Conservation (phyloP, 441 rosid genomes). For the Theobroma grandiflorum region DNA sequence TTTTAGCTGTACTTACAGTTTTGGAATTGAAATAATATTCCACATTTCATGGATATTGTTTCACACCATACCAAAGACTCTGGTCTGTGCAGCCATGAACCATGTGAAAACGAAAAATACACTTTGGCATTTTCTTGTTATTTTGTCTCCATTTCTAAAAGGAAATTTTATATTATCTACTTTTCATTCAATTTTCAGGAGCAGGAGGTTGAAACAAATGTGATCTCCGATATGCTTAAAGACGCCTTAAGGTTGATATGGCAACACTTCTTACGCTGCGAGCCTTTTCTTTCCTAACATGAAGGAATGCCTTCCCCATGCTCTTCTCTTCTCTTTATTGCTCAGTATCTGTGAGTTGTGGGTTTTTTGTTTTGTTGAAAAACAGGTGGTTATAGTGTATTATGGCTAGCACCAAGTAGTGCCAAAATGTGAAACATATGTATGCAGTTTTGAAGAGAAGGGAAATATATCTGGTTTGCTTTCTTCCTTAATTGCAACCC, state of each 20-base stretch:
- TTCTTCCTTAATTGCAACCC: not conserved
- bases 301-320: not conserved
- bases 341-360: not conserved
- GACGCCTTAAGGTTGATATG: conserved; percentile 53
- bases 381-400: not conserved
- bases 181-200: conserved; percentile 39
- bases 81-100: not conserved
- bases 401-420: not conserved
- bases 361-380: not conserved
- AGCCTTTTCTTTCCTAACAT: conserved; percentile 17
- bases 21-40: not conserved
- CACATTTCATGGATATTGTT: not conserved
- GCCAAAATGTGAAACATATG: not conserved
- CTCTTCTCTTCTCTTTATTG: not conserved
- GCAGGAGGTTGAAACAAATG: conserved; percentile 34
- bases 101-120: not conserved
- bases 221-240: conserved; percentile 46
- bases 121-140: not conserved
- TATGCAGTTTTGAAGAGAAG: not conserved
- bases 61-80: not conserved
- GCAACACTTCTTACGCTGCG: conserved; percentile 49
- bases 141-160: not conserved
- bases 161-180: not conserved
- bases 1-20: not conserved
- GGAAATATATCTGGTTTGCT: conserved; percentile 12